Conservation (phyloP, 179 eudicot genomes). For the Spinacia oleracea region DNA sequence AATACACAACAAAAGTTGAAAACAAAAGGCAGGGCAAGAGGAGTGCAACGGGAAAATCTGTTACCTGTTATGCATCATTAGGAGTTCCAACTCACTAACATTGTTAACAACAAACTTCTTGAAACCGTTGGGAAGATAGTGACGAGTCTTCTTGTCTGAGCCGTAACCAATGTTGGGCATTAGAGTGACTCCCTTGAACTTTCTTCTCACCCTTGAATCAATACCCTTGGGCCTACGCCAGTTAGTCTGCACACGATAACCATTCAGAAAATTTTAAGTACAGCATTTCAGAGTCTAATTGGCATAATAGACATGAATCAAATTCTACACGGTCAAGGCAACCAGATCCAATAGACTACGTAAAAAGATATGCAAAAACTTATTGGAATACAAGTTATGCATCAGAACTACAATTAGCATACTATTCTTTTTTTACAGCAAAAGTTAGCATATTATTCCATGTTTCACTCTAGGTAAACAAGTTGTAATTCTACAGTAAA, state of each 20-base stretch:
- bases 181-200: slow-evolving; percentile 55
- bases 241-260: slow-evolving; percentile 34
- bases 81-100: slow-evolving; percentile 48
- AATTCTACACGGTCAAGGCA: too few relatives aligned
- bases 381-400: too few relatives aligned
- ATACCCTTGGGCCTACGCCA: slow-evolving; percentile 72
- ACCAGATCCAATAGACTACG: too few relatives aligned
- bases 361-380: too few relatives aligned
- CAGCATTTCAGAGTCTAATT: too few relatives aligned
- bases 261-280: background rate
- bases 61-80: slow-evolving; percentile 70
- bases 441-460: too few relatives aligned
- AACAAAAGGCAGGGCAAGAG: background rate
- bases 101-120: slow-evolving; percentile 66
- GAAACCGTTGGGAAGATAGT: slow-evolving; percentile 56
- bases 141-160: slow-evolving; percentile 62
- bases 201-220: slow-evolving; percentile 54
- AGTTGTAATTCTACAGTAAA: too few relatives aligned
- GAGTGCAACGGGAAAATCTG: background rate
- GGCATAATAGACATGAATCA: too few relatives aligned
- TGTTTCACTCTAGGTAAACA: too few relatives aligned
- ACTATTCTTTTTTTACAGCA: too few relatives aligned
- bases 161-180: slow-evolving; percentile 75
- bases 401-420: too few relatives aligned
- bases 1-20: too few relatives aligned